Evolutionary conservation across 2,329 filamentous ascomycete genomes (phyloP), one percentile per base, ranked within the genome.

Genomic region (Arthrobotrys sphaeroides): DNA sequence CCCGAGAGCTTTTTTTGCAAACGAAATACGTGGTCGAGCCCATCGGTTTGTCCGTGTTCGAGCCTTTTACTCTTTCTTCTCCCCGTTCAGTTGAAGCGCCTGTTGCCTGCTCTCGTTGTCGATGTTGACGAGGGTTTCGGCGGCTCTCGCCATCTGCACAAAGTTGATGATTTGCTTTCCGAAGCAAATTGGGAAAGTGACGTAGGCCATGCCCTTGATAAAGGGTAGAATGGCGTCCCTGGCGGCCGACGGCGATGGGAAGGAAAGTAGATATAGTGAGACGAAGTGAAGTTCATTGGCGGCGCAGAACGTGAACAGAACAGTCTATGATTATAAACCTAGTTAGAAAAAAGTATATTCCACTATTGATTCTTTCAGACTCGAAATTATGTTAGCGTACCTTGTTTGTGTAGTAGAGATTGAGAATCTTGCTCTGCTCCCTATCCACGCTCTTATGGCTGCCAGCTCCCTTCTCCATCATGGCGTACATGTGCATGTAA

Each of bases 201-300:
- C 84, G 24, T 88, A 88, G 47, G 92, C 91, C 77, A 98, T 86
- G 57, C 95, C 60, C 9, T 70, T 60, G 45, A 77, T 77, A 26
- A 72, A 72, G 1, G 73, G 73, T 87, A 95, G 91, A 93, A 0
- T 91, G 91, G 80, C 84, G 61, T 85, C 85, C 65, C 85, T 85
- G 47, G 82, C 81, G 84, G 77, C 89, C 86, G 42, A 89, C 85
- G 10, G 88, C 85, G 92, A 92, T 0, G 95, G 94, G 86, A 99
- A 99, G 80, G 94, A 97, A 73, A 99, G 90, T 64, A 99, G 91
- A 85, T 99, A 99, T 77, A 99, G 89, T 28, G 93, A 94, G 82
- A 99, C 97, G 87, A 99, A 99, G 87, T 97, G 99, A 78, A 94
- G 84, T 84, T 99, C 95, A 83, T 99, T 99, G 78, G 96, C 84